Base-by-base conservation (phyloP, 1,284 basidiomycete genomes). In the Coniferiporia sulphurascens region DNA sequence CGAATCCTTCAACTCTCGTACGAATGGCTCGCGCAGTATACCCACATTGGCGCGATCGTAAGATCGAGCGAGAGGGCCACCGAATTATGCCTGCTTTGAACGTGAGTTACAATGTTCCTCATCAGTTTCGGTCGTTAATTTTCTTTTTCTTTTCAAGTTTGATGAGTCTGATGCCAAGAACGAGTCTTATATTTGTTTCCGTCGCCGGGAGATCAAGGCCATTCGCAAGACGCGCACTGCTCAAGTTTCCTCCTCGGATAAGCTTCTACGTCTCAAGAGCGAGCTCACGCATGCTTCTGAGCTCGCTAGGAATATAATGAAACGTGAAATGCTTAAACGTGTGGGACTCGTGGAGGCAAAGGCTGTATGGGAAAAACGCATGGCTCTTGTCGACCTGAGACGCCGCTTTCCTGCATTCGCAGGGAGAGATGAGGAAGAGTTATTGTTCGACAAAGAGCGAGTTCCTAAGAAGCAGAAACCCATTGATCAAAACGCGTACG, bases 111-210 rank as follows among this genome's bases (percentile, higher is more conserved):
- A 48, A 45, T 52, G 58, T 6, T 48, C 63, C 56, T 35, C 22
- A 22, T 51, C 36, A 48, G 59, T 57, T 56, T 50, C 27, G 38
- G 17, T 36, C 9, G 22, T 19, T 61, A 6, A 59, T 19, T 48
- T 59, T 32, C 53, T 53, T 22, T 54, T 15, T 2, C 34, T 13
- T 62, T 35, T 62, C 1, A 67, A 95, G 91, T 87, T 85, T 64
- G 95, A 99, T 72, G 96, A 98, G 75, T 83, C 89, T 41, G 96
- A 98, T 73, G 86, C 89, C 55, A 74, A 76, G 62, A 95, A 93
- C 62, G 95, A 98, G 69, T 97, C 97, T 0, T 99, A 98, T 65
- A 93, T 98, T 54, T 99, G 97, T 74, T 99, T 99, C 82, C 87
- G 97, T 45, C 84, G 96, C 57, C 87, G 95, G 61, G 96, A 99